phyloP scores from a whole-genome alignment of 345 rosid genomes.

The Sisymbrium irio region DNA sequence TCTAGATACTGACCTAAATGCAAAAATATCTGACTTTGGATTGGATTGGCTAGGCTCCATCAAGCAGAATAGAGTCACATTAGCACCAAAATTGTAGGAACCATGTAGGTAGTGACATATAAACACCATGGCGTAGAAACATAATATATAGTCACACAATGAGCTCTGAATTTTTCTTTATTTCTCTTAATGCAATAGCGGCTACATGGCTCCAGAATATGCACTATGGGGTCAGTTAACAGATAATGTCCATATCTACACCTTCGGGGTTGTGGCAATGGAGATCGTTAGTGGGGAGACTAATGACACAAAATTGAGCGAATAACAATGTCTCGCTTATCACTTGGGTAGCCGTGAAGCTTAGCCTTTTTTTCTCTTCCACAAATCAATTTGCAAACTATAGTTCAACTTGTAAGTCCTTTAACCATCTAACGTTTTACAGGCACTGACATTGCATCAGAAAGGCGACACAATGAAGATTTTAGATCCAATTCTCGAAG shows the following conservation, averaged over 20 bases:
- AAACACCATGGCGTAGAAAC: too few species aligned
- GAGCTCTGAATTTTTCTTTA: too few species aligned
- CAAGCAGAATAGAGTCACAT: slow-evolving; percentile 50
- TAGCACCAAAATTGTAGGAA: slow-evolving; percentile 56
- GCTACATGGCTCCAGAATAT: slow-evolving; percentile 40
- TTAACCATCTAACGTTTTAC: too few species aligned
- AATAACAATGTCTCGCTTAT: slow-evolving; percentile 28
- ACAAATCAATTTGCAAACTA: too few species aligned
- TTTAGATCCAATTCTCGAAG: slow-evolving; percentile 31
- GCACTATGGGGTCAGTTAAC: slow-evolving; percentile 47
- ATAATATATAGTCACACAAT: too few species aligned
- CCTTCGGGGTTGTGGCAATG: slow-evolving; percentile 45
- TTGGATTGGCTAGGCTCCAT: slow-evolving; percentile 54
- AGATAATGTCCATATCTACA: slow-evolving; percentile 47
- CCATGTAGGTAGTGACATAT: slow-evolving; percentile 57
- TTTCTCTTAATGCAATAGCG: slow-evolving; percentile 21
- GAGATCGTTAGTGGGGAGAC: slow-evolving; percentile 41
- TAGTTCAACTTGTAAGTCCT: too few species aligned
- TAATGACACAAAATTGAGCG: slow-evolving; percentile 9
- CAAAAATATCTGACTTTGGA: slow-evolving; percentile 69
- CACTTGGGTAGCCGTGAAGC: slow-evolving; percentile 34
- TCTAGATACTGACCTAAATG: slow-evolving; percentile 47
- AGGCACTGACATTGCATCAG: slow-evolving; percentile 28
- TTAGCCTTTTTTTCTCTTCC: too few species aligned
- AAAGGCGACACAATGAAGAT: slow-evolving; percentile 29